These are phyloP conservation scores for Camellia lanceoleosa DNA, from an alignment of 148 eudicot genomes.

Conservation along the genomic window DNA sequence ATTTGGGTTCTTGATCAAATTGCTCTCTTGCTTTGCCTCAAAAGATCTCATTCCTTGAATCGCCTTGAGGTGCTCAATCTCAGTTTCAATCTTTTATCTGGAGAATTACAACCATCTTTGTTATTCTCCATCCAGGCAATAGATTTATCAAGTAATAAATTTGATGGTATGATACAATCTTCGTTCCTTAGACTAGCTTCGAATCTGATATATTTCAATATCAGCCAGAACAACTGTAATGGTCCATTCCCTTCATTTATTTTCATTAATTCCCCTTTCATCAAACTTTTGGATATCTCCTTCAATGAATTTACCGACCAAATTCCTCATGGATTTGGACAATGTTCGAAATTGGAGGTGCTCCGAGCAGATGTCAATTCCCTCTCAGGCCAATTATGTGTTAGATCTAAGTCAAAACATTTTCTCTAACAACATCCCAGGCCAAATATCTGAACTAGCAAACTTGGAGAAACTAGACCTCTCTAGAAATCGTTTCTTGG, in stretches of 20 bases:
- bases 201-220: conserved; percentile 21
- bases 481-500: conserved; percentile 27
- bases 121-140: conserved; percentile 3
- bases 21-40: too few relatives aligned
- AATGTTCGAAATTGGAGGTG: conserved; percentile 21
- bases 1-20: too few relatives aligned
- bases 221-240: conserved; percentile 33
- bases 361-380: conserved; percentile 32
- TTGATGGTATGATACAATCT: conserved; percentile 1
- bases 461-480: conserved; percentile 33
- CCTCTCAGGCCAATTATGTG: conserved; percentile 26
- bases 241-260: conserved; percentile 29
- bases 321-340: conserved; percentile 24
- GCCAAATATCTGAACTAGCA: conserved; percentile 23
- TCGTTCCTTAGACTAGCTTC: conserved; percentile 7
- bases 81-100: conserved; percentile 24
- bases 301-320: conserved; percentile 24
- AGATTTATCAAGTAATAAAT: conserved; percentile 20
- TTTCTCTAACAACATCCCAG: conserved; percentile 32
- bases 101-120: background rate
- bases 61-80: conserved; percentile 23
- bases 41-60: conserved; percentile 4
- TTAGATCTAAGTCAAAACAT: conserved; percentile 34
- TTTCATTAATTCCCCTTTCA: conserved; percentile 16
- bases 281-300: conserved; percentile 29